These are phyloP conservation scores for rapeseed (Brassica napus) DNA, from an alignment of 345 rosid species.

Conservation along the genomic window DNA sequence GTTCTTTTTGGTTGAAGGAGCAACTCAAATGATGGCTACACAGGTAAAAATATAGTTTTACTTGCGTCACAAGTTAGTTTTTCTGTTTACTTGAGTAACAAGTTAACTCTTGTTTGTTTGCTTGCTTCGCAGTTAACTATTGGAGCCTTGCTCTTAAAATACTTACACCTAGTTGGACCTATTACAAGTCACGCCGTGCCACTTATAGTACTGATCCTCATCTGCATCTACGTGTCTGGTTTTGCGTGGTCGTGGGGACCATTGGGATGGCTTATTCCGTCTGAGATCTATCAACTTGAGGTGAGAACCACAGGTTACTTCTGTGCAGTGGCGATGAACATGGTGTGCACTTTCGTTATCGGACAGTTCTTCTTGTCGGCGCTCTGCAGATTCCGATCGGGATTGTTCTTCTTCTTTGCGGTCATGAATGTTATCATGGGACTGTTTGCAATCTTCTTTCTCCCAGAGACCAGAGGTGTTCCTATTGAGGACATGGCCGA, in stretches of 20 bases:
- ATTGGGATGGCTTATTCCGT: slow-evolving; percentile 67
- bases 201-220: slow-evolving; percentile 39
- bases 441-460: slow-evolving; percentile 34
- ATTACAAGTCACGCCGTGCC: slow-evolving; percentile 23
- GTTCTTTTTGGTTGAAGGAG: slow-evolving; percentile 24
- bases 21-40: slow-evolving; percentile 23
- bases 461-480: slow-evolving; percentile 66
- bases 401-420: slow-evolving; percentile 60
- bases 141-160: slow-evolving; percentile 10
- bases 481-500: slow-evolving; percentile 65
- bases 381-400: slow-evolving; percentile 54
- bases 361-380: slow-evolving; percentile 62
- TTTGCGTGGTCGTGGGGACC: slow-evolving; percentile 81
- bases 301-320: slow-evolving; percentile 63
- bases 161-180: slow-evolving; percentile 31
- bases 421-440: slow-evolving; percentile 61
- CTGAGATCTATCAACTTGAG: slow-evolving; percentile 62
- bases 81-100: not conserved
- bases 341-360: slow-evolving; percentile 55
- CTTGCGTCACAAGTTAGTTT: not conserved
- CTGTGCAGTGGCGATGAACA: slow-evolving; percentile 55
- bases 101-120: not conserved
- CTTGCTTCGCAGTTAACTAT: slow-evolving; percentile 13
- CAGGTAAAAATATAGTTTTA: slow-evolving; percentile 15
- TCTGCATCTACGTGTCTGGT: slow-evolving; percentile 58